Conservation (phyloP, 805 yeast genomes). For the Candida easanensis region DNA sequence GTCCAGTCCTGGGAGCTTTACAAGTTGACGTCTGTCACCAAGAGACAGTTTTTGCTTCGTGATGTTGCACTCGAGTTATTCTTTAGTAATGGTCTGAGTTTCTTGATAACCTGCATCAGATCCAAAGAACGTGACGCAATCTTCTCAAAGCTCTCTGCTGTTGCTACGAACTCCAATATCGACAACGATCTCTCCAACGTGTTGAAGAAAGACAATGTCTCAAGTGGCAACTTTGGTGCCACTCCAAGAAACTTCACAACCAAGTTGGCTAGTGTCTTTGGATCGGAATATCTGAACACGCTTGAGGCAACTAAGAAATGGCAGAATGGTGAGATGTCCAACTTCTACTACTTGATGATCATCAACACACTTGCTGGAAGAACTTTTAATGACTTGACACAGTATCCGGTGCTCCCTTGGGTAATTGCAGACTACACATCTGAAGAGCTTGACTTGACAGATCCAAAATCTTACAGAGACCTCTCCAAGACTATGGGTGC, state of each 20-base stretch:
- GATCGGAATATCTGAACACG: constrained; percentile 32
- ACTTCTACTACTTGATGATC: constrained; percentile 77
- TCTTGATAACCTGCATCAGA: constrained; percentile 61
- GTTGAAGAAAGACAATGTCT: constrained; percentile 42
- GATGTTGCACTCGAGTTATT: constrained; percentile 81
- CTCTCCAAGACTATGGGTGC: constrained; percentile 92
- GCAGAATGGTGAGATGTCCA: constrained; percentile 76
- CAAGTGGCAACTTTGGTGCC: constrained; percentile 32
- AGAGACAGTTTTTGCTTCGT: constrained; percentile 70
- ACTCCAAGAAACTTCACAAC: constrained; percentile 35
- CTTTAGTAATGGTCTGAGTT: constrained; percentile 69
- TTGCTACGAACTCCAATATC: constrained; percentile 46
- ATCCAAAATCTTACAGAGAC: constrained; percentile 68
- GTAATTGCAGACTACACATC: constrained; percentile 80
- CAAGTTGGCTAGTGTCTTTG: constrained; percentile 45
- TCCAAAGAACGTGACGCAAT: constrained; percentile 54
- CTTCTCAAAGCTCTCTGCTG: constrained; percentile 45
- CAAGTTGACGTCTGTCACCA: constrained; percentile 61
- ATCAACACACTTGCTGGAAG: constrained; percentile 85
- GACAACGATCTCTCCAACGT: constrained; percentile 57
- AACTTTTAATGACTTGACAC: constrained; percentile 85
- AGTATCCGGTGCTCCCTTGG: constrained; percentile 92
- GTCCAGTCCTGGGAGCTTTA: constrained; percentile 59
- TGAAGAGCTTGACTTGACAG: constrained; percentile 58
- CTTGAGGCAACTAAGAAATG: constrained; percentile 63